Conservation (phyloP, 2,329 filamentous ascomycete species). For the Aspergillus sp. region DNA sequence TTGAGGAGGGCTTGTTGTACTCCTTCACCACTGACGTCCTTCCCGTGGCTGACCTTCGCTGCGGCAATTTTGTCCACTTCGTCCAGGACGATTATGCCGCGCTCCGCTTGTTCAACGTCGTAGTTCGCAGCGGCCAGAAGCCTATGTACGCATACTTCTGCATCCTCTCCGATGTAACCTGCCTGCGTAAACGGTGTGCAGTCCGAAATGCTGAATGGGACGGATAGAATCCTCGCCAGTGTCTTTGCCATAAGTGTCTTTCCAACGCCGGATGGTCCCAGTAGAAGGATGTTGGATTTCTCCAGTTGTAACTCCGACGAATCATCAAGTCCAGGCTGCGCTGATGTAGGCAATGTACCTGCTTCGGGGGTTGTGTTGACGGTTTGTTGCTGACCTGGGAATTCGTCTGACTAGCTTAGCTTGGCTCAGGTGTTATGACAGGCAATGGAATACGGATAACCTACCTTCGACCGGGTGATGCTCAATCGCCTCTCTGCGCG, state of each 20-base stretch:
- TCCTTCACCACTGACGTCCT: slow-evolving; percentile 93
- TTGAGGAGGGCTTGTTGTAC: slow-evolving; percentile 95
- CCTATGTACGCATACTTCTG: slow-evolving; percentile 91
- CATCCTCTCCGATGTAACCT: slow-evolving; percentile 96
- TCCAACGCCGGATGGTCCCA: slow-evolving; percentile 91
- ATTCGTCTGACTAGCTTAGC: slow-evolving; percentile 54
- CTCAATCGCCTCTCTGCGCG: slow-evolving; percentile 67
- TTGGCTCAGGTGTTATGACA: not conserved
- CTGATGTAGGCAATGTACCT: slow-evolving; percentile 26
- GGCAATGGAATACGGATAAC: slow-evolving; percentile 4
- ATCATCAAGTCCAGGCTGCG: slow-evolving; percentile 52
- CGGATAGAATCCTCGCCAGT: slow-evolving; percentile 85
- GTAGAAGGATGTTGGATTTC: slow-evolving; percentile 89
- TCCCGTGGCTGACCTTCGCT: slow-evolving; percentile 80
- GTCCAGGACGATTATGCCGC: slow-evolving; percentile 92
- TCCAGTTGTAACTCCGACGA: slow-evolving; percentile 72
- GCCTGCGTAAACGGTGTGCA: slow-evolving; percentile 96
- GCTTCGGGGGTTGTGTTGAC: slow-evolving; percentile 40
- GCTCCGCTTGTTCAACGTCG: slow-evolving; percentile 78
- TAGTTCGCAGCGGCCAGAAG: slow-evolving; percentile 89
- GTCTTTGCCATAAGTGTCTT: slow-evolving; percentile 95
- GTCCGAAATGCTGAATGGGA: slow-evolving; percentile 93
- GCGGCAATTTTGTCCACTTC: slow-evolving; percentile 97
- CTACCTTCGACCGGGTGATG: slow-evolving; percentile 78
- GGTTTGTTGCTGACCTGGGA: slow-evolving; percentile 61